Evolutionary conservation across 164 flowering plant species (phyloP), one percentile per base, ranked within the genome.

Genomic region (Hamamelis virginiana): DNA sequence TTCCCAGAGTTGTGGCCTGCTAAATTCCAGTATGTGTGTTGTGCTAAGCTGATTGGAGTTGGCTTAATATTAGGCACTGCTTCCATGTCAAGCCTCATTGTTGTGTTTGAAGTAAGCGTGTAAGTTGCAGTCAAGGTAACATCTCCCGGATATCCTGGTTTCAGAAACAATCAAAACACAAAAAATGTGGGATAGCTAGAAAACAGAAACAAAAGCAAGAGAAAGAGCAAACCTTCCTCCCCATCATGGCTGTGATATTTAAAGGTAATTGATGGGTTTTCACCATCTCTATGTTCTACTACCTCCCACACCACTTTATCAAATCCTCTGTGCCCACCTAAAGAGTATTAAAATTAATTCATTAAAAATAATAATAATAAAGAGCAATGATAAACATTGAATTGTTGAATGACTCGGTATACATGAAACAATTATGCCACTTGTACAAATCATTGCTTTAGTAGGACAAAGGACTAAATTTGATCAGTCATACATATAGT

Each of bases 1-100:
- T 64, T 71, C 46, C 97, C 97, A 0, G 98, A 86, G 75, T 81
- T 72, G 70, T 92, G 96, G 59, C 97, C 98, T 0, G 90, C 91
- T 68, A 92, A 72, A 72, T 95, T 95, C 97, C 98, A 92, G 79
- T 94, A 94, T 13, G 97, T 94, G 72, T 94, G 98, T 69, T 94
- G 97, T 38, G 97, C 97, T 73, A 94, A 84, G 78, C 70, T 94
- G 66, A 94, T 77, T 48, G 90, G 95, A 66, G 98, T 92, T 23
- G 97, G 79, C 80, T 89, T 92, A 70, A 84, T 83, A 64, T 81
- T 72, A 1, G 98, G 94, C 65, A 85, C 80, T 1, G 96, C 97
- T 82, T 91, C 97, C 98, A 95, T 95, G 81, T 95, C 97, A 47
- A 92, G 94, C 68, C 90, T 86, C 86, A 92, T 28, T 33, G 94